A percentile compares a stretch with the other conserved stretches of the same genome.
Evolutionary conservation across 192 early-diverging fungal genomes (phyloP).

Genomic region (Backusella mclennaniae): DNA sequence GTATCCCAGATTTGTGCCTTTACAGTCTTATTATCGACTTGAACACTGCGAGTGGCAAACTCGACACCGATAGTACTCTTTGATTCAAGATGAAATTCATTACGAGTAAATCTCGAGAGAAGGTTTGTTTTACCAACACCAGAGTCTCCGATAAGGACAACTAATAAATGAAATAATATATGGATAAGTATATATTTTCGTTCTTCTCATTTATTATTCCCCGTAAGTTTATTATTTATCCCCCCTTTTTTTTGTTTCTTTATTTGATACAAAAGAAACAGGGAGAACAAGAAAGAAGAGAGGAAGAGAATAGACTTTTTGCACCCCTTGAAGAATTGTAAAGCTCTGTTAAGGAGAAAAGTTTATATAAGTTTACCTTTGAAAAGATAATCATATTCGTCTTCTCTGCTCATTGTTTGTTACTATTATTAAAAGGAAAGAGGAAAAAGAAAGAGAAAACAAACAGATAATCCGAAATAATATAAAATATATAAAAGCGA

Average conservation of each 20-base stretch:
- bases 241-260: neutral
- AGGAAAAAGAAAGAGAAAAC: neutral
- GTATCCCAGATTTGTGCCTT: slow-evolving; percentile 99
- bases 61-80: slow-evolving; percentile 99
- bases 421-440: neutral
- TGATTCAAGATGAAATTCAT: slow-evolving; percentile 96
- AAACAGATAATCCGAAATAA: neutral
- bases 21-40: slow-evolving; percentile 94
- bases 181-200: neutral
- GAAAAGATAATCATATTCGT: slow-evolving; percentile 13
- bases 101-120: slow-evolving; percentile 91
- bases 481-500: neutral
- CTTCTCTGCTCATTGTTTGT: slow-evolving; percentile 6
- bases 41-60: slow-evolving; percentile 92
- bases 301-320: neutral
- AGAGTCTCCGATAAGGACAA: slow-evolving; percentile 92
- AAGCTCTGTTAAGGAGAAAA: neutral
- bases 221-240: neutral
- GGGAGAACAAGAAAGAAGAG: neutral
- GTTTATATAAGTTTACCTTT: neutral
- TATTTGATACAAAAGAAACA: neutral
- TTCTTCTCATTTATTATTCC: neutral
- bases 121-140: slow-evolving; percentile 98
- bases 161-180: slow-evolving; percentile 32
- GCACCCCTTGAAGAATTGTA: neutral